Evolutionary conservation across 345 rosid genomes (phyloP), one percentile per base, ranked within the genome.

Genomic region (Carallia pectinifolia): DNA sequence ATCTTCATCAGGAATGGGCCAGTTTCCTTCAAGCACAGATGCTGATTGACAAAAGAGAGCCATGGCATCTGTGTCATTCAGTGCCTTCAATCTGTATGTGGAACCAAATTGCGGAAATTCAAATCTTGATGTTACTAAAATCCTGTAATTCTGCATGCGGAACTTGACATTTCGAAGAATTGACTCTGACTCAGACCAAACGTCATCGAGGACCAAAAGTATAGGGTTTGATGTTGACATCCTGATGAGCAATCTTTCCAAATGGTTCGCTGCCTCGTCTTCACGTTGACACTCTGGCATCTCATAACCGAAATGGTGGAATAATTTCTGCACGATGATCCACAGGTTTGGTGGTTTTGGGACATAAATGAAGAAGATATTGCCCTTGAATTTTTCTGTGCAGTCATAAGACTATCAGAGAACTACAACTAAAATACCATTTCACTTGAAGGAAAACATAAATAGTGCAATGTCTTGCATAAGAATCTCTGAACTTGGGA

Each of bases 361-460:
- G 65, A 77, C 76, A 4, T 54, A 62, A 16, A 77, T 39, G 67
- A 47, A 76, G 72, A 76, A 66, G 54, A 76, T 70, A 37, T 61
- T 76, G 44, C 70, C 78, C 61, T 71, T 59, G 73, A 88, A 88
- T 55, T 73, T 75, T 0, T 59, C 92, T 89, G 85, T 70, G 36
- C 76, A 76, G 50, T 44, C 54, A 58, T 18, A 75, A 36, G 19
- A 19, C 52, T 3, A 3, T 44, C 16, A 44, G 50, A 44, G 12
- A 44, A 44, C 50, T 44, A 16, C 50, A 44, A 44, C 50, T 44
- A 16, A 44, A 10, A 13, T 44, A 12, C 50, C 50, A 44, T 44
- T 44, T 44, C 50, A 44, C 50, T 44, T 12, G 3, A 10, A 44
- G 23, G 23, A 23, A 23, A 23, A 23, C 23, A 0, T 23, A 23